phyloP scores from a whole-genome alignment of 345 rosid genomes.

The Salix purpurea region DNA sequence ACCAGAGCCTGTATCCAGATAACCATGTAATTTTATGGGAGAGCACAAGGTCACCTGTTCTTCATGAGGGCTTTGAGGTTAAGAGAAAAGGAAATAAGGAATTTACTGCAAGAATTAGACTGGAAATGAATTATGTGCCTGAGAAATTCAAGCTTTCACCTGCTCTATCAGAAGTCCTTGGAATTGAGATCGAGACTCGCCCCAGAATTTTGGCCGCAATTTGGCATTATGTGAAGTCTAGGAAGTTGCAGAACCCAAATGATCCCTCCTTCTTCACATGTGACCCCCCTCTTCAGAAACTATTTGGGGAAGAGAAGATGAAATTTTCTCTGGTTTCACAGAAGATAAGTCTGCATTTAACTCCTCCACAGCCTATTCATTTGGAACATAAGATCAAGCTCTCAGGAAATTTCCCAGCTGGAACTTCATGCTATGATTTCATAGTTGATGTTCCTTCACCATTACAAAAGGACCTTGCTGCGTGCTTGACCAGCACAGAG shows the following conservation, averaged over 20 bases:
- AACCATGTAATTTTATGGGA: slow-evolving; percentile 58
- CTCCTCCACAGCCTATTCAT: slow-evolving; percentile 49
- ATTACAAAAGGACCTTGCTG: slow-evolving; percentile 42
- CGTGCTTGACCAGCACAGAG: slow-evolving; percentile 38
- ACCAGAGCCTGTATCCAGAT: slow-evolving; percentile 52
- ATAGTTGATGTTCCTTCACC: slow-evolving; percentile 51
- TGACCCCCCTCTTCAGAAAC: slow-evolving; percentile 47
- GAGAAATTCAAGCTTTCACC: slow-evolving; percentile 56
- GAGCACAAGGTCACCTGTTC: slow-evolving; percentile 46
- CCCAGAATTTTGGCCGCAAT: slow-evolving; percentile 47
- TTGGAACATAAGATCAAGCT: slow-evolving; percentile 57
- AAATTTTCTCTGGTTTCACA: slow-evolving; percentile 44
- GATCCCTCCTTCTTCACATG: slow-evolving; percentile 46
- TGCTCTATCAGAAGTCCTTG: slow-evolving; percentile 43
- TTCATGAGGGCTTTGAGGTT: slow-evolving; percentile 59
- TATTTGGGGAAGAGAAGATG: slow-evolving; percentile 54
- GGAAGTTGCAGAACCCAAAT: slow-evolving; percentile 43
- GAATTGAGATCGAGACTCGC: slow-evolving; percentile 50
- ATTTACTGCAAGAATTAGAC: slow-evolving; percentile 46
- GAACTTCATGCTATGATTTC: slow-evolving; percentile 54
- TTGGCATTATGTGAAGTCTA: slow-evolving; percentile 56
- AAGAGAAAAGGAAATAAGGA: slow-evolving; percentile 62
- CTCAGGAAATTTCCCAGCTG: slow-evolving; percentile 49
- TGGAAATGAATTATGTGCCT: slow-evolving; percentile 53
- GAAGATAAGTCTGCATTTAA: slow-evolving; percentile 45